phyloP scores from a whole-genome alignment of 768 basidiomycete species.

The Mycena galericulata region DNA sequence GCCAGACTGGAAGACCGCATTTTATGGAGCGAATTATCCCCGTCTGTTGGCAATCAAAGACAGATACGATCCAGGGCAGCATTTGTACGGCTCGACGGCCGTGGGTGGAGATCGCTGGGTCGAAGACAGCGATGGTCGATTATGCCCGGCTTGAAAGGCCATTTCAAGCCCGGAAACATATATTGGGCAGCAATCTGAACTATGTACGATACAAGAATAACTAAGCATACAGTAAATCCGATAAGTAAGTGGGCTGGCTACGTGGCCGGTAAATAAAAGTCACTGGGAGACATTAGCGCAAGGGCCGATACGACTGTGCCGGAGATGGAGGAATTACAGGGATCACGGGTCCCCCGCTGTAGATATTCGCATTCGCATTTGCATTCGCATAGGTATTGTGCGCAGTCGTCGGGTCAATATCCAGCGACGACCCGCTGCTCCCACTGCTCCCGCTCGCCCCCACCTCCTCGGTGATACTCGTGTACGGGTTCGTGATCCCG shows the following conservation, averaged over 20 bases:
- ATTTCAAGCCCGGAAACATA: too few relatives aligned
- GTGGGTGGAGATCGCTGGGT: constrained; percentile 27
- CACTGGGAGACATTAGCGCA: constrained; percentile 8
- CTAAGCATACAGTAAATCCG: constrained; percentile 23
- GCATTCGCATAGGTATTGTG: constrained; percentile 18
- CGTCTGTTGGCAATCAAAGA: constrained; percentile 16
- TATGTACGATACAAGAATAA: constrained; percentile 20
- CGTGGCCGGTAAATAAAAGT: not conserved
- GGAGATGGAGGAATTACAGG: constrained; percentile 19
- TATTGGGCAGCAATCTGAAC: too few relatives aligned
- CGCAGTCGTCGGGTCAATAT: constrained; percentile 15
- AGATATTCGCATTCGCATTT: not conserved
- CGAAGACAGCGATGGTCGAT: constrained; percentile 5
- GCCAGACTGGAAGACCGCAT: constrained; percentile 25
- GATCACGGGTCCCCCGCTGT: not conserved
- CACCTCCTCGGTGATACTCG: constrained; percentile 1
- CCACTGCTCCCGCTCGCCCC: constrained; percentile 13
- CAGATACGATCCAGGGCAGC: constrained; percentile 20
- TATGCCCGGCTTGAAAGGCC: constrained; percentile 6
- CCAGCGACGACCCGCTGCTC: constrained; percentile 2
- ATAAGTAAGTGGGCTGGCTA: not conserved
- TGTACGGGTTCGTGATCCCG: constrained; percentile 32
- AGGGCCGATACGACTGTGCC: constrained; percentile 20
- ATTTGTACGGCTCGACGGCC: constrained; percentile 3
- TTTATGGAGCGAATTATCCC: constrained; percentile 23